Conservation (phyloP, 1,139 yeast genomes). For the Zygoascus hellenicus region DNA sequence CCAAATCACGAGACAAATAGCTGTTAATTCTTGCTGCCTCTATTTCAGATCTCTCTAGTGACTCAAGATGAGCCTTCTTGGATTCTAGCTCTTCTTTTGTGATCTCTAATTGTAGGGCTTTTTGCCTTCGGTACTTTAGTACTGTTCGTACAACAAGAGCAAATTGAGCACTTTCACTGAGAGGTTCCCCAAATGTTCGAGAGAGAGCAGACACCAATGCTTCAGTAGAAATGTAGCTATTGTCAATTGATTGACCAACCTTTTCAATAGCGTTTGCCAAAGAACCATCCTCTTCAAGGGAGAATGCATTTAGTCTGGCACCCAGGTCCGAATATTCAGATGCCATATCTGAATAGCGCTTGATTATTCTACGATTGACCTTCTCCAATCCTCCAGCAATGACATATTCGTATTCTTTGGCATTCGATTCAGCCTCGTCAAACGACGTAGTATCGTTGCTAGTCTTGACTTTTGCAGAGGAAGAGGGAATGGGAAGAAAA, state of each 20-base stretch:
- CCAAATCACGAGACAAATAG: constrained; percentile 26
- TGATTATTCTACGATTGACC: constrained; percentile 58
- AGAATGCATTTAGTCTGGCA: constrained; percentile 64
- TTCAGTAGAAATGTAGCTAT: constrained; percentile 61
- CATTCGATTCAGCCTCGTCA: constrained; percentile 42
- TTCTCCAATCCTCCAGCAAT: constrained; percentile 56
- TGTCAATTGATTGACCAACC: constrained; percentile 76
- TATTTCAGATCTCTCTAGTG: constrained; percentile 37
- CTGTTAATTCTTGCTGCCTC: constrained; percentile 39
- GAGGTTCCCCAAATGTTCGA: constrained; percentile 73
- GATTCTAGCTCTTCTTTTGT: constrained; percentile 50
- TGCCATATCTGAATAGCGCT: constrained; percentile 57
- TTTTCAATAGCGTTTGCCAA: constrained; percentile 55
- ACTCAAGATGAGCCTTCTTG: constrained; percentile 33
- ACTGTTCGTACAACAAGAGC: constrained; percentile 62
- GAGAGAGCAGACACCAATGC: constrained; percentile 63
- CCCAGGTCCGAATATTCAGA: constrained; percentile 67
- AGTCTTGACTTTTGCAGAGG: constrained; percentile 34
- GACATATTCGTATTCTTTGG: constrained; percentile 52
- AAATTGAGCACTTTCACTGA: constrained; percentile 76
- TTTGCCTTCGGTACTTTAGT: constrained; percentile 62
- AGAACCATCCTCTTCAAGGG: constrained; percentile 52
- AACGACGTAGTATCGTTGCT: constrained; percentile 36
- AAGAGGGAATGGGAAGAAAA: constrained; percentile 56
- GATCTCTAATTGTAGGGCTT: constrained; percentile 59